Percentiles rank a stretch among this genome's conserved stretches.
Evolutionary conservation across 2,329 filamentous ascomycete genomes (phyloP).

Genomic region (Geosmithia flava): DNA sequence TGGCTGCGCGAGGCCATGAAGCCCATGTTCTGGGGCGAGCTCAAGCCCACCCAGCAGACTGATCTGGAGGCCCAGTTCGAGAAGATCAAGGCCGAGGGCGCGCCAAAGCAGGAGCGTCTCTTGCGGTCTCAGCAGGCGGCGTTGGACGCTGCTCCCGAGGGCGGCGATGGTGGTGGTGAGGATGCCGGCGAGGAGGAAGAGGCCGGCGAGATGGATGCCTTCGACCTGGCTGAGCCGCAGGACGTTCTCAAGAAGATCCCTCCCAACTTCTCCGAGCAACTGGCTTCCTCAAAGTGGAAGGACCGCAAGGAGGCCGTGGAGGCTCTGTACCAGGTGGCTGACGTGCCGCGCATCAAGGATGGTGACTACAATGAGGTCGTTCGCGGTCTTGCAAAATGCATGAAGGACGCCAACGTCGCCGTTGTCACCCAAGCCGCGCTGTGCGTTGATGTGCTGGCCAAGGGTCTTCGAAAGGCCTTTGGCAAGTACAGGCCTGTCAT

Average conservation of each 20-base stretch:
- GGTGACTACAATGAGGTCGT: conserved; percentile 77
- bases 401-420: conserved; percentile 97
- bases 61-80: conserved; percentile 93
- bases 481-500: conserved; percentile 68
- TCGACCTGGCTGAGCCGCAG: conserved; percentile 74
- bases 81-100: conserved; percentile 73
- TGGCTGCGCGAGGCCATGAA: conserved; percentile 99
- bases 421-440: conserved; percentile 90
- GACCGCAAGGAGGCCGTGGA: conserved; percentile 93
- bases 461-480: conserved; percentile 69
- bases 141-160: conserved; percentile 55
- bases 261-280: conserved; percentile 66
- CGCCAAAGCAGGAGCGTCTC: conserved; percentile 82
- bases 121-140: conserved; percentile 83
- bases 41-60: conserved; percentile 90
- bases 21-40: conserved; percentile 88
- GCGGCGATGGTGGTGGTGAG: conserved; percentile 42
- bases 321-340: conserved; percentile 60
- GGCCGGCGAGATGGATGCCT: conserved; percentile 60
- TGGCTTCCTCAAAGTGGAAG: conserved; percentile 94
- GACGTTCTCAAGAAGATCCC: conserved; percentile 77
- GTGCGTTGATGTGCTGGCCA: conserved; percentile 80
- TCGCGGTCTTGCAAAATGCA: conserved; percentile 77
- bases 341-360: conserved; percentile 86
- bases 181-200: conserved; percentile 37